Conservation (phyloP, 495 filamentous ascomycete species). For the Penicillium paxilli region DNA sequence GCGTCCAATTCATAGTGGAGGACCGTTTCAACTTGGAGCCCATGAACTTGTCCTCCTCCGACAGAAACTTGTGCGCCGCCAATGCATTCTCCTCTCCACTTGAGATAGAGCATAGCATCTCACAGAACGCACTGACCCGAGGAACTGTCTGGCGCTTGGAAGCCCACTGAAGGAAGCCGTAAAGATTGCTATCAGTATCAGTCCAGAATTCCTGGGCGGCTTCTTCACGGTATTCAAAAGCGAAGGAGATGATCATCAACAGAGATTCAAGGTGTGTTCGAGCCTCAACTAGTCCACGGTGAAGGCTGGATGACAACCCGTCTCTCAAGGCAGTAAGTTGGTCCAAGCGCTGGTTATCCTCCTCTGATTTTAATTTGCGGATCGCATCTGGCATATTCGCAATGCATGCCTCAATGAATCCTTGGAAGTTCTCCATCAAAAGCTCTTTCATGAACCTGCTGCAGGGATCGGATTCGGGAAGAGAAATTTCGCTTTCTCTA, state of each 20-base stretch:
- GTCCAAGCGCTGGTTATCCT: conserved; percentile 81
- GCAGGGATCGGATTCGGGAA: conserved; percentile 61
- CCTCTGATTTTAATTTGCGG: conserved; percentile 79
- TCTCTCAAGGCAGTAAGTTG: conserved; percentile 55
- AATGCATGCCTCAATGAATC: conserved; percentile 85
- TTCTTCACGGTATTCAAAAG: conserved; percentile 80
- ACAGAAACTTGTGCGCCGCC: conserved; percentile 81
- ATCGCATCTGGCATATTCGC: conserved; percentile 93
- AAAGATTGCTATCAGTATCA: conserved; percentile 83
- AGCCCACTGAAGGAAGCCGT: conserved; percentile 94
- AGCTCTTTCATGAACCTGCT: conserved; percentile 63
- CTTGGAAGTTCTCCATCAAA: conserved; percentile 78
- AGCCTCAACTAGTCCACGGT: conserved; percentile 48
- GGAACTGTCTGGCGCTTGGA: conserved; percentile 90
- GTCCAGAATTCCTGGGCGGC: conserved; percentile 86
- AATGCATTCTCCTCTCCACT: conserved; percentile 75
- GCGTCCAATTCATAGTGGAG: conserved; percentile 81
- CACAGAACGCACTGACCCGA: conserved; percentile 90
- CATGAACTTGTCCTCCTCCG: conserved; percentile 76
- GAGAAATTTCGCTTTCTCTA: conserved; percentile 67
- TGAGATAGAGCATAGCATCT: conserved; percentile 86
- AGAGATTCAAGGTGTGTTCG: conserved; percentile 87
- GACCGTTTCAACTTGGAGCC: conserved; percentile 75
- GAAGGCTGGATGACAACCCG: conserved; percentile 45
- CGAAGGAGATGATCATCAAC: conserved; percentile 85